These are phyloP conservation scores for Fusarium penzigii DNA, from an alignment of 2,329 filamentous ascomycete species.

Conservation along the genomic window DNA sequence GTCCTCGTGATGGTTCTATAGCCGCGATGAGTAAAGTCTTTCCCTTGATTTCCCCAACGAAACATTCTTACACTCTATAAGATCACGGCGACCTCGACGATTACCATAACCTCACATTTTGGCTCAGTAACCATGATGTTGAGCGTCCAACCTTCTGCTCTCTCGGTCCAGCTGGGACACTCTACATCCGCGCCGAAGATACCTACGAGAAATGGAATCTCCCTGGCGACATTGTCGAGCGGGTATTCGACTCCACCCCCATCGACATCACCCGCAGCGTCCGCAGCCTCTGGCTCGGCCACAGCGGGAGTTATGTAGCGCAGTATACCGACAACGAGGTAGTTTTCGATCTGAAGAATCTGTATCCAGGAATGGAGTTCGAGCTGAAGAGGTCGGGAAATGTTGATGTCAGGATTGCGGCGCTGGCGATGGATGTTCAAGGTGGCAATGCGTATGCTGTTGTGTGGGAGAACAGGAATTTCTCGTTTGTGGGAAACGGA, in stretches of 20 bases:
- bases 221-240: neutral
- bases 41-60: neutral
- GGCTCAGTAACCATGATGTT: constrained; percentile 19
- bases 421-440: constrained; percentile 19
- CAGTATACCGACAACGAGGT: constrained; percentile 22
- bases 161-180: constrained; percentile 17
- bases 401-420: constrained; percentile 5
- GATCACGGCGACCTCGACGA: constrained; percentile 18
- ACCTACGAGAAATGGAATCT: constrained; percentile 20
- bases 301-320: constrained; percentile 19
- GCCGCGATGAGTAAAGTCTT: constrained; percentile 13
- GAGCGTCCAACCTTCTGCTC: constrained; percentile 24
- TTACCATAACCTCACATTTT: constrained; percentile 16
- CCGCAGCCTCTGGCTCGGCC: constrained; percentile 23
- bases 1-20: constrained; percentile 12
- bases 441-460: constrained; percentile 13
- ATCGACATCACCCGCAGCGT: constrained; percentile 7
- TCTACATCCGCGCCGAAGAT: constrained; percentile 19
- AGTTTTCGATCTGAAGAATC: constrained; percentile 17
- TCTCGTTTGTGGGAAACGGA: neutral
- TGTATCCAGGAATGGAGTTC: constrained; percentile 9
- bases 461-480: constrained; percentile 1
- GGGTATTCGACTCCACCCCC: constrained; percentile 9
- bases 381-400: constrained; percentile 2
- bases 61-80: neutral